A percentile compares a stretch with the other conserved stretches of the same genome.
phyloP scores from a whole-genome alignment of 225 moss, liverwort and hornwort genomes.

The Antitrichia curtipendula region DNA sequence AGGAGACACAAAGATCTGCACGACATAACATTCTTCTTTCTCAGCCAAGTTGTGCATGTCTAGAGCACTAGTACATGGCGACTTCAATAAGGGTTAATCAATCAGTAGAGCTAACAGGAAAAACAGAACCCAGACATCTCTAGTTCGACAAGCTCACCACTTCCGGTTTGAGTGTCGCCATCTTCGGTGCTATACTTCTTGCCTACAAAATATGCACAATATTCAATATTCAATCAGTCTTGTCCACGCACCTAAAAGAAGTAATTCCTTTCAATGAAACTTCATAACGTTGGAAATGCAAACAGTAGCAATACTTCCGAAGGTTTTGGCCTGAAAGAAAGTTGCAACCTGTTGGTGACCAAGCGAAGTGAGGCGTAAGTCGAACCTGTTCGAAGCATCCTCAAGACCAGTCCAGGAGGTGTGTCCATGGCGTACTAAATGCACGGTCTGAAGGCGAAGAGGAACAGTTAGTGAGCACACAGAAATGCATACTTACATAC shows the following conservation, averaged over 20 bases:
- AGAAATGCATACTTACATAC: not conserved
- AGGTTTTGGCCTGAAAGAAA: not conserved
- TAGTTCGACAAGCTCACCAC: conserved; percentile 14
- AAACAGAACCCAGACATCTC: not conserved
- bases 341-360: conserved; percentile 43
- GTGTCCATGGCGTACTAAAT: conserved; percentile 48
- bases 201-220: conserved; percentile 13
- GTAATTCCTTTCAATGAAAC: not conserved
- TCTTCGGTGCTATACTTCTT: conserved; percentile 22
- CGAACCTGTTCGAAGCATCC: conserved; percentile 15
- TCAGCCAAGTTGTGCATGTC: not conserved
- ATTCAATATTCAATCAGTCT: not conserved
- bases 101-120: not conserved
- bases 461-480: not conserved
- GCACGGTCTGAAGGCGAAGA: conserved; percentile 22
- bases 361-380: conserved; percentile 34
- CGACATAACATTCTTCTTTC: not conserved
- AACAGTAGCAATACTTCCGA: not conserved
- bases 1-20: conserved; percentile 44
- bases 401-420: conserved; percentile 7
- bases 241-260: not conserved
- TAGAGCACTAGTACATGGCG: not conserved
- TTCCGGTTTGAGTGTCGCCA: conserved; percentile 28
- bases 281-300: not conserved
- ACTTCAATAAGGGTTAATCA: not conserved